Evolutionary conservation across 2,329 filamentous ascomycete genomes (phyloP).

Genomic region (Westerdykella ornata): DNA sequence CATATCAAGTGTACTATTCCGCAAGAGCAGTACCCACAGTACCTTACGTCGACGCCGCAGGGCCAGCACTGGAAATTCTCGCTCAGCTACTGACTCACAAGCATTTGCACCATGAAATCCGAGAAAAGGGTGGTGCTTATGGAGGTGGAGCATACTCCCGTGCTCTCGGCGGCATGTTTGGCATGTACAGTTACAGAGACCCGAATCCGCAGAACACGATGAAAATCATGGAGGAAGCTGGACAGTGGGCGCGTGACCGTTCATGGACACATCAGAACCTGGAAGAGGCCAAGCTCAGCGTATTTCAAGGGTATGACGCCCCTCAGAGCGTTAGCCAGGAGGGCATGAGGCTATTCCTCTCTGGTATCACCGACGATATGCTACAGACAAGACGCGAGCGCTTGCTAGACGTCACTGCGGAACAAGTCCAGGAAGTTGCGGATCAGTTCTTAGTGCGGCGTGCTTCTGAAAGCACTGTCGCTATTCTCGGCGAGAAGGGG

Average conservation of each 20-base stretch:
- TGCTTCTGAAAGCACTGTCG: slow-evolving; percentile 56
- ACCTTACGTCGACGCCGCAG: slow-evolving; percentile 68
- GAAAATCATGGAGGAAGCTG: slow-evolving; percentile 74
- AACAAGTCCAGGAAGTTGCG: slow-evolving; percentile 73
- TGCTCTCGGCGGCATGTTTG: slow-evolving; percentile 76
- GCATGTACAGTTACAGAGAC: slow-evolving; percentile 94
- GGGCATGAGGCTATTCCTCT: slow-evolving; percentile 78
- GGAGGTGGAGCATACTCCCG: slow-evolving; percentile 83
- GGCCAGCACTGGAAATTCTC: slow-evolving; percentile 78
- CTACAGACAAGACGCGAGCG: slow-evolving; percentile 75
- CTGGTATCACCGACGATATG: slow-evolving; percentile 82
- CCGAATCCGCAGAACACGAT: slow-evolving; percentile 88
- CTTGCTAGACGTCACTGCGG: slow-evolving; percentile 75
- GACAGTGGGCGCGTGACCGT: slow-evolving; percentile 73
- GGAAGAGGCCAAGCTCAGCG: slow-evolving; percentile 90
- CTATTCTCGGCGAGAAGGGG: slow-evolving; percentile 78
- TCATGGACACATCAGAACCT: slow-evolving; percentile 77
- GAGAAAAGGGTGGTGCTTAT: slow-evolving; percentile 95
- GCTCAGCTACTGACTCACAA: slow-evolving; percentile 92
- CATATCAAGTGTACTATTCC: slow-evolving; percentile 96
- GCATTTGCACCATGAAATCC: slow-evolving; percentile 92
- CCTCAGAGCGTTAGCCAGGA: slow-evolving; percentile 81
- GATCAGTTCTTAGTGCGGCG: slow-evolving; percentile 72
- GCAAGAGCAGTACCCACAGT: slow-evolving; percentile 74
- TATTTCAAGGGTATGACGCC: slow-evolving; percentile 88